A percentile compares a stretch with the other conserved stretches of the same genome.
phyloP scores from a whole-genome alignment of 2,329 filamentous ascomycete species.

The Stenocarpella maydis region DNA sequence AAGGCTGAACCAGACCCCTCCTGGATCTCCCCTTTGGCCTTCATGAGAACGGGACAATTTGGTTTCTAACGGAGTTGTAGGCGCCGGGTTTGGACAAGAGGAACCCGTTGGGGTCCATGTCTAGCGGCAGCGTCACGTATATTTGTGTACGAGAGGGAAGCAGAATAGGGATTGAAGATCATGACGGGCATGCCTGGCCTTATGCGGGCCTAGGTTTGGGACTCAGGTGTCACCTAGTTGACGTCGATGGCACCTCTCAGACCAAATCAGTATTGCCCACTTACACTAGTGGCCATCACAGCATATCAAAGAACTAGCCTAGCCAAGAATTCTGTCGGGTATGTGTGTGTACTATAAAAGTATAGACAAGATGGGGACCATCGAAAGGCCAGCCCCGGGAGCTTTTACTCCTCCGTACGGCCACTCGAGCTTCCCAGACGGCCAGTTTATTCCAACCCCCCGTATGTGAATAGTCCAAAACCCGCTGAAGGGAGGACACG shows the following conservation, averaged over 20 bases:
- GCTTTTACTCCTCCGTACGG: background rate
- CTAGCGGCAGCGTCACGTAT: no score
- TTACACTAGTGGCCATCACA: background rate
- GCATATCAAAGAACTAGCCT: background rate
- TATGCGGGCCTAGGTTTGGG: background rate
- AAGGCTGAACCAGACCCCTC: no score
- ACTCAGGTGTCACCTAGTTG: background rate
- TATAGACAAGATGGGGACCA: constrained; percentile 5
- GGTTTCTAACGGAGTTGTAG: no score
- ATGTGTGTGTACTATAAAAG: constrained; percentile 12
- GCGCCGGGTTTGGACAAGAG: no score
- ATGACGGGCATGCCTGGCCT: no score
- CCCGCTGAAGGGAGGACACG: background rate
- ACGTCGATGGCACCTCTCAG: background rate
- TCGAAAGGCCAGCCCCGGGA: background rate
- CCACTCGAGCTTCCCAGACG: background rate
- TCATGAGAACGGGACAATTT: no score
- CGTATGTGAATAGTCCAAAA: background rate
- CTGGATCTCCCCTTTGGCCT: no score
- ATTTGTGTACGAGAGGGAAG: no score
- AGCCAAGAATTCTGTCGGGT: background rate
- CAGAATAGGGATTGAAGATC: no score
- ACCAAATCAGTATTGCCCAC: background rate
- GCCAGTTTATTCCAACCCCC: background rate
- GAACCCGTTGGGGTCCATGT: background rate